phyloP scores from a whole-genome alignment of 371 early-diverging fungal species.

The Rhizomucor miehei region DNA sequence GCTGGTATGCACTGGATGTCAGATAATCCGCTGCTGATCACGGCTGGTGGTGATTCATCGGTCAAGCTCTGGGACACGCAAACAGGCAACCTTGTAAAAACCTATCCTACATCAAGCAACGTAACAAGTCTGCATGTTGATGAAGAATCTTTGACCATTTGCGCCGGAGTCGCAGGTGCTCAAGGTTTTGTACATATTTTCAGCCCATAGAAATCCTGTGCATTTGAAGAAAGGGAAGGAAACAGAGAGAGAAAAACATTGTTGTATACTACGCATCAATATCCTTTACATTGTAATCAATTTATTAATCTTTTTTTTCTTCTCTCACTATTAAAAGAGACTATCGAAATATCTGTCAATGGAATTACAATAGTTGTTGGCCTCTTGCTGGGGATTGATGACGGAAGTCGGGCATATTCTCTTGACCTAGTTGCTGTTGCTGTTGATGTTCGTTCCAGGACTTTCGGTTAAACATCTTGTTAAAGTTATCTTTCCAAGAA shows the following conservation, averaged over 20 bases:
- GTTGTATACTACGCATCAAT: not conserved
- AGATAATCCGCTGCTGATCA: constrained; percentile 27
- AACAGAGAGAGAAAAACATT: too few relatives aligned
- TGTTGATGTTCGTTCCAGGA: too few relatives aligned
- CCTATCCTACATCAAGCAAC: constrained; percentile 28
- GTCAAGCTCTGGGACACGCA: constrained; percentile 39
- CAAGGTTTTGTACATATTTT: constrained; percentile 40
- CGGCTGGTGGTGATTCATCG: constrained; percentile 40
- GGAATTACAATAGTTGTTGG: too few relatives aligned
- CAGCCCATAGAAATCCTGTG: constrained; percentile 1
- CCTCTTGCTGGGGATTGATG: too few relatives aligned
- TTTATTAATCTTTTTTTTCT: not conserved
- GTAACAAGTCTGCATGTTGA: constrained; percentile 33
- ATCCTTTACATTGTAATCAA: not conserved
- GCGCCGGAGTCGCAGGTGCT: constrained; percentile 39
- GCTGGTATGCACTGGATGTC: constrained; percentile 37
- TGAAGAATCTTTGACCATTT: constrained; percentile 32
- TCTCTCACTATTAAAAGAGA: too few relatives aligned
- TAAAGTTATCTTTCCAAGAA: not conserved
- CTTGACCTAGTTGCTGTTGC: too few relatives aligned
- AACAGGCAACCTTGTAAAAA: constrained; percentile 15
- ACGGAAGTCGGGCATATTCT: too few relatives aligned
- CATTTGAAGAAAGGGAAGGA: too few relatives aligned
- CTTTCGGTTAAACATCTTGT: not conserved
- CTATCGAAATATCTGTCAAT: too few relatives aligned